Percentiles rank a stretch among this genome's conserved stretches.
Evolutionary conservation across 805 yeast species (phyloP).

Genomic region (Myxozyma nipponensis): DNA sequence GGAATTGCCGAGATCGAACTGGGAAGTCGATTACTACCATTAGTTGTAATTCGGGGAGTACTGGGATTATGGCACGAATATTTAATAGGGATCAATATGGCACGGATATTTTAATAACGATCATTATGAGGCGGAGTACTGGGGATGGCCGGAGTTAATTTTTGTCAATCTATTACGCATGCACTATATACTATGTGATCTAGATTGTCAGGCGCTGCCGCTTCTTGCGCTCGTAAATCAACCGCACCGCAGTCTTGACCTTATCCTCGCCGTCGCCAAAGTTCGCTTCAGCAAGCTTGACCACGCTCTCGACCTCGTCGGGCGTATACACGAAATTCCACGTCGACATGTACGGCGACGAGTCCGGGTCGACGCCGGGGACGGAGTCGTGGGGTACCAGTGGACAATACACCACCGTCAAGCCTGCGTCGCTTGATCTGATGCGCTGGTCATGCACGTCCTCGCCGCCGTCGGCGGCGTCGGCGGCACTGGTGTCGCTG

Average conservation of each 20-base stretch:
- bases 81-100: no score
- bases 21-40: not conserved
- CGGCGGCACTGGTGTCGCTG: slow-evolving; percentile 2
- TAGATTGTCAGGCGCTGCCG: slow-evolving; percentile 12
- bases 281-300: slow-evolving; percentile 24
- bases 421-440: slow-evolving; percentile 8
- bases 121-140: no score
- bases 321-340: slow-evolving; percentile 31
- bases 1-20: not conserved
- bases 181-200: no score
- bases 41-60: not conserved
- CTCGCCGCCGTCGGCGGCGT: not conserved
- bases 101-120: no score
- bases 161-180: no score
- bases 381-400: slow-evolving; percentile 27
- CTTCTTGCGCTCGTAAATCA: slow-evolving; percentile 28
- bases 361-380: slow-evolving; percentile 29
- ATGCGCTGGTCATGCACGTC: not conserved
- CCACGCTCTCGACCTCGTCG: slow-evolving; percentile 26
- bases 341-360: slow-evolving; percentile 28
- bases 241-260: slow-evolving; percentile 21
- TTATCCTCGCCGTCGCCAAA: slow-evolving; percentile 26
- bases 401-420: slow-evolving; percentile 30
- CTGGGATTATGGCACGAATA: no score
- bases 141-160: no score